Evolutionary conservation across 2,329 filamentous ascomycete genomes (phyloP), one percentile per base, ranked within the genome.

Genomic region (Trichophyton simii): DNA sequence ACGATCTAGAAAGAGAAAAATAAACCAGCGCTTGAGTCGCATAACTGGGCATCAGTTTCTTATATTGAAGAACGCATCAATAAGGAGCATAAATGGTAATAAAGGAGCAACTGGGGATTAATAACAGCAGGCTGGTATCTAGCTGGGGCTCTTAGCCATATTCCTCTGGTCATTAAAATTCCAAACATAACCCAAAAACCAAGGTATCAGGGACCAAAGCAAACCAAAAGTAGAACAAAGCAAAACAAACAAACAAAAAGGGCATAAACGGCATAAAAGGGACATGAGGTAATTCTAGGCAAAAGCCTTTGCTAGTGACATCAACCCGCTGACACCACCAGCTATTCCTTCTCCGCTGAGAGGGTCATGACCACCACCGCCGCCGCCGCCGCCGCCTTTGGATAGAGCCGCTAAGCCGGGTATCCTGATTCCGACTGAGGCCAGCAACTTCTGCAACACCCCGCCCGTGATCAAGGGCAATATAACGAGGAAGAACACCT

Each of bases 391-490:
- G 52, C 67, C 68, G 36, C 72, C 69, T 3, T 71, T 71, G 67
- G 68, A 61, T 58, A 73, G 62, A 3, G 77, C 75, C 62, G 69
- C 68, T 66, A 70, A 57, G 4, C 74, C 73, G 0, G 91, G 91
- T 65, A 96, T 74, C 64, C 86, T 81, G 63, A 97, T 79, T 22
- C 91, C 91, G 73, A 96, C 88, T 70, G 86, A 84, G 42, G 83
- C 83, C 54, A 96, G 81, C 52, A 96, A 78, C 55, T 87, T 88
- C 7, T 86, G 86, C 66, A 96, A 76, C 31, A 89, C 87, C 36
- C 92, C 92, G 59, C 89, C 89, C 1, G 87, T 91, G 68, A 96
- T 78, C 62, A 97, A 80, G 8, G 92, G 92, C 82, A 96, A 84
- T 68, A 96, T 82, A 65, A 96, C 87, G 64, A 91, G 82, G 79